These are phyloP conservation scores for Fusarium buxicola DNA, from an alignment of 2,329 filamentous ascomycete species.

Conservation along the genomic window DNA sequence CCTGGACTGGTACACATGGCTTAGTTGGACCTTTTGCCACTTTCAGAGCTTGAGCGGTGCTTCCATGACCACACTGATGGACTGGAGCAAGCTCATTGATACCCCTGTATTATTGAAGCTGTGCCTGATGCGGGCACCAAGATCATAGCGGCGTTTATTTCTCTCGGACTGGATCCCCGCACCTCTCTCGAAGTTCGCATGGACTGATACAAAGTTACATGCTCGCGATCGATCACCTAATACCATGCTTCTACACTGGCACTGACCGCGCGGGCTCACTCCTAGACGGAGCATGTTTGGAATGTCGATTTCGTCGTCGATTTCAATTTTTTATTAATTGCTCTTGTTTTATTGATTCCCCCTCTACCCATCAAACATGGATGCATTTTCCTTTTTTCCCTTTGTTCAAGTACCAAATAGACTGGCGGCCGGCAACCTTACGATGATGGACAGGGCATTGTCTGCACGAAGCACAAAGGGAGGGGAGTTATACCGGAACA, in stretches of 20 bases:
- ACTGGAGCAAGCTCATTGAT: constrained; percentile 33
- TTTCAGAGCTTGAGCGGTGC: constrained; percentile 20
- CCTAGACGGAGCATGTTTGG: constrained; percentile 45
- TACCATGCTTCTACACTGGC: constrained; percentile 23
- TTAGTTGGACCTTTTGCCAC: constrained; percentile 43
- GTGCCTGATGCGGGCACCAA: constrained; percentile 25
- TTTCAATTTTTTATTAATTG: constrained; percentile 22
- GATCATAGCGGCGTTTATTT: constrained; percentile 35
- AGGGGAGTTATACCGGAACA: constrained; percentile 45
- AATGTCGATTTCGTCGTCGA: constrained; percentile 30
- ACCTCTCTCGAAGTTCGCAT: constrained; percentile 27
- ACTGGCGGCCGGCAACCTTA: constrained; percentile 46
- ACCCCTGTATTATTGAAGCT: constrained; percentile 41
- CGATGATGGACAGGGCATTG: constrained; percentile 43
- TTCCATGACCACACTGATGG: constrained; percentile 11
- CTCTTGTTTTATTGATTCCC: constrained; percentile 42
- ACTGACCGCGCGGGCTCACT: constrained; percentile 33
- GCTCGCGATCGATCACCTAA: constrained; percentile 39
- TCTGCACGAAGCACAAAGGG: constrained; percentile 44
- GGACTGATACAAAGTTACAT: constrained; percentile 33
- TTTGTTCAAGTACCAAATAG: constrained; percentile 47
- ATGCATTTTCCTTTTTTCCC: constrained; percentile 31
- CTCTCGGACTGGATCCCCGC: constrained; percentile 35
- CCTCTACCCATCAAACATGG: constrained; percentile 29
- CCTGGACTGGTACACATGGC: constrained; percentile 61